Evolutionary conservation across 1,284 basidiomycete genomes (phyloP).

Genomic region (Sporisorium iseilematis-ciliati): DNA sequence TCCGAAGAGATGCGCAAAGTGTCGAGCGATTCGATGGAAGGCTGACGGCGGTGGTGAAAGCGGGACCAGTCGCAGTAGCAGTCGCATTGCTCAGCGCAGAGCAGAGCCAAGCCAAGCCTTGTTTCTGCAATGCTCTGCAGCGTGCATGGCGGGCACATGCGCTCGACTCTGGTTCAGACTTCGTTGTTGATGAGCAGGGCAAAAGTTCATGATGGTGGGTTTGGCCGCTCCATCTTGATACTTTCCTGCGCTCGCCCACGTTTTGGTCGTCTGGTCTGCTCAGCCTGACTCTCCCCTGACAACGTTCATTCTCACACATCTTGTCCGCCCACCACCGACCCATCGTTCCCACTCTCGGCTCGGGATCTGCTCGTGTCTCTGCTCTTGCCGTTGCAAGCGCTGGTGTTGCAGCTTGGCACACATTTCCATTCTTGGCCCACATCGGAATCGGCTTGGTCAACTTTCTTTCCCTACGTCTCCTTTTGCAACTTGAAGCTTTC

Average conservation of each 20-base stretch:
- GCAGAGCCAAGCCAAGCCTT: conserved; percentile 10
- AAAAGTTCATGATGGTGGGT: conserved; percentile 1
- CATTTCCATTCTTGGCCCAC: background rate
- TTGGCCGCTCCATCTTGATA: background rate
- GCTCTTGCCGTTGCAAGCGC: background rate
- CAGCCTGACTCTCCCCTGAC: background rate
- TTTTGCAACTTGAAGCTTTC: background rate
- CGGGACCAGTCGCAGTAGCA: too few relatives aligned
- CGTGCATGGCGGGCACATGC: conserved; percentile 10
- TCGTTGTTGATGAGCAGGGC: background rate
- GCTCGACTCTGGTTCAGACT: background rate
- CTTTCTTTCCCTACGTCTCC: background rate
- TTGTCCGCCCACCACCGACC: background rate
- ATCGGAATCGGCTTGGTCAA: background rate
- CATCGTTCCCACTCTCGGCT: background rate
- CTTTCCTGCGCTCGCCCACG: background rate
- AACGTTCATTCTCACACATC: conserved; percentile 1
- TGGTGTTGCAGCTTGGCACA: conserved; percentile 3
- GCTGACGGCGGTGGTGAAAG: background rate
- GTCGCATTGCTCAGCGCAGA: background rate
- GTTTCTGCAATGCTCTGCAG: conserved; percentile 12
- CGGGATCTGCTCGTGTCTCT: conserved; percentile 2
- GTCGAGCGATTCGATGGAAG: background rate
- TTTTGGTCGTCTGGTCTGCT: background rate
- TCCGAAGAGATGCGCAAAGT: too few relatives aligned